phyloP scores from a whole-genome alignment of 2,329 filamentous ascomycete species.

The Botrytis medusae region DNA sequence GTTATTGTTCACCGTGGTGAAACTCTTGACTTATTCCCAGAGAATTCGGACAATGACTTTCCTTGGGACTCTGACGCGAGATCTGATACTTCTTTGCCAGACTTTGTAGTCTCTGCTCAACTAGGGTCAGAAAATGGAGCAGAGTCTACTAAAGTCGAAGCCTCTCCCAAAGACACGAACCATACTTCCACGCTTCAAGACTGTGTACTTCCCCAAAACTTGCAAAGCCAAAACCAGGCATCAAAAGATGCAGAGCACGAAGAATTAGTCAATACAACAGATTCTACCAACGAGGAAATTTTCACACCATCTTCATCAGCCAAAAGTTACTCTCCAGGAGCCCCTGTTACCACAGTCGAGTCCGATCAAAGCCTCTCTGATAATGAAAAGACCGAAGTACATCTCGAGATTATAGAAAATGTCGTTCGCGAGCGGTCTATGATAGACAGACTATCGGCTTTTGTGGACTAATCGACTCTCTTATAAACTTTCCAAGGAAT shows the following conservation, averaged over 20 bases:
- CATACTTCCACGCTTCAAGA: not conserved
- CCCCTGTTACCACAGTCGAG: not conserved
- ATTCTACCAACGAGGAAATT: not conserved
- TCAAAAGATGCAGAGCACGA: not conserved
- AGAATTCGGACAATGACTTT: conserved; percentile 6
- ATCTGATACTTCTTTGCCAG: not conserved
- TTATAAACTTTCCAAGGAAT: not conserved
- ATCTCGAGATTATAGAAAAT: not conserved
- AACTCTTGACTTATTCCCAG: conserved; percentile 38
- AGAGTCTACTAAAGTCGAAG: not conserved
- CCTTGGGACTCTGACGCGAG: not conserved
- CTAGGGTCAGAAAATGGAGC: not conserved
- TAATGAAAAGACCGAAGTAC: conserved; percentile 4
- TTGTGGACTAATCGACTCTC: not conserved
- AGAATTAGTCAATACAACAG: not conserved
- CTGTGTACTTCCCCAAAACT: not conserved
- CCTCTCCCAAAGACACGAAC: not conserved
- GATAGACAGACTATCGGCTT: conserved; percentile 5
- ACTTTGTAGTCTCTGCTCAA: not conserved
- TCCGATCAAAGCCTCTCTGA: not conserved
- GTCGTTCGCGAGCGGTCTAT: not conserved
- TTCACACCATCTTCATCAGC: not conserved
- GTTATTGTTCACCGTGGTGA: conserved; percentile 39
- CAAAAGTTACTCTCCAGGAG: not conserved
- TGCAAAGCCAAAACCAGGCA: not conserved